These are phyloP conservation scores for Letharia columbiana DNA, from an alignment of 495 filamentous ascomycete species.

Conservation along the genomic window DNA sequence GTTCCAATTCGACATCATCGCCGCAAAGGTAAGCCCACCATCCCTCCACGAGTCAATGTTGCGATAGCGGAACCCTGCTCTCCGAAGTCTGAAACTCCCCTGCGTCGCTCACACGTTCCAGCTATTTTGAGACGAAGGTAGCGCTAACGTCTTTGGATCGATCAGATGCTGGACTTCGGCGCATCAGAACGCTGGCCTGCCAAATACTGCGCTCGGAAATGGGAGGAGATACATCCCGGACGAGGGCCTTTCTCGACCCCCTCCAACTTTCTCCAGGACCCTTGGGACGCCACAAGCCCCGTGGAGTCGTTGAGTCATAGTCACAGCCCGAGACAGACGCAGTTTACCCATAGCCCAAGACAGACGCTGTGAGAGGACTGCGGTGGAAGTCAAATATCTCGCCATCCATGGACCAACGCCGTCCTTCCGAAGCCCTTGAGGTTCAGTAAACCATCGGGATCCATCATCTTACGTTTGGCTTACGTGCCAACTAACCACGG, in stretches of 20 bases:
- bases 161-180: conserved; percentile 29
- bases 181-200: conserved; percentile 29
- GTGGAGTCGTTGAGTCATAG: conserved; percentile 24
- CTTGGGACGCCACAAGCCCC: conserved; percentile 26
- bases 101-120: background rate
- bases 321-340: conserved; percentile 13
- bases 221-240: conserved; percentile 29
- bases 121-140: background rate
- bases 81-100: background rate
- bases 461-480: background rate
- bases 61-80: background rate
- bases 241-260: conserved; percentile 21
- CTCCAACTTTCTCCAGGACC: conserved; percentile 26
- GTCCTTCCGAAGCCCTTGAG: background rate
- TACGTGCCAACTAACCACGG: background rate
- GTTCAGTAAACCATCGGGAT: background rate
- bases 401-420: background rate
- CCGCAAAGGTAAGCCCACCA: conserved; percentile 38
- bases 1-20: conserved; percentile 43
- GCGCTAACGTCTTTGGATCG: conserved; percentile 11
- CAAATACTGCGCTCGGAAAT: conserved; percentile 30
- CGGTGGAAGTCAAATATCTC: background rate
- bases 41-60: background rate
- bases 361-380: conserved; percentile 9
- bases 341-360: conserved; percentile 7